phyloP scores from a whole-genome alignment of 192 early-diverging fungal species.

The Funneliformis geosporum region DNA sequence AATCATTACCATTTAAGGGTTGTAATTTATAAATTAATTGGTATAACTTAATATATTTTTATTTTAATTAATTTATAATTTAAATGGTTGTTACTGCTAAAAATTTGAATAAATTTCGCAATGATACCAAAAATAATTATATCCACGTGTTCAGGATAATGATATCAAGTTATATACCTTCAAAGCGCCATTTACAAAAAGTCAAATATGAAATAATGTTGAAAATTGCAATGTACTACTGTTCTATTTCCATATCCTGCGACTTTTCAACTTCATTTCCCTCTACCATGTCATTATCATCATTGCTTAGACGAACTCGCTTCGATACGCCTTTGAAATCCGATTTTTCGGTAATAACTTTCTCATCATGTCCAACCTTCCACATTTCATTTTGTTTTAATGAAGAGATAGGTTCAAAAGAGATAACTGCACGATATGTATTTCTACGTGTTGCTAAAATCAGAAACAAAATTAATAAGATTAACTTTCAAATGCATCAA shows the following conservation, averaged over 20 bases:
- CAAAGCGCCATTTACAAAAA: no score
- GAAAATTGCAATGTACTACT: no score
- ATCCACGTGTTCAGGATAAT: no score
- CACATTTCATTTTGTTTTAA: conserved; percentile 44
- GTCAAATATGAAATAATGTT: no score
- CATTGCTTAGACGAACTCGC: background rate
- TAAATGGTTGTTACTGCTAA: no score
- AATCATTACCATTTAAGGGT: no score
- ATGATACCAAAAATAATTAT: no score
- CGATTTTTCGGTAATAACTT: background rate
- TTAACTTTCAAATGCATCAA: background rate
- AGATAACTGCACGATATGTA: conserved; percentile 48
- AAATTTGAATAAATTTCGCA: no score
- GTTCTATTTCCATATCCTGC: conserved; percentile 2
- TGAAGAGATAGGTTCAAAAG: conserved; percentile 43
- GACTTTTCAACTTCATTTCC: background rate
- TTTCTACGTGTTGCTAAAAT: conserved; percentile 52
- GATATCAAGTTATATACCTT: no score
- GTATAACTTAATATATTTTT: no score
- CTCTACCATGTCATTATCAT: background rate
- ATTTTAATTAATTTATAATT: no score
- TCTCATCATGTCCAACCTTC: conserved; percentile 38
- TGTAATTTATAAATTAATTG: no score
- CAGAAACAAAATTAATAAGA: background rate
- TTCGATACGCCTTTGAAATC: background rate